A percentile compares a stretch with the other conserved stretches of the same genome.
These are phyloP conservation scores for Porogramme epimiltina DNA, from an alignment of 1,284 basidiomycete genomes.

Conservation along the genomic window DNA sequence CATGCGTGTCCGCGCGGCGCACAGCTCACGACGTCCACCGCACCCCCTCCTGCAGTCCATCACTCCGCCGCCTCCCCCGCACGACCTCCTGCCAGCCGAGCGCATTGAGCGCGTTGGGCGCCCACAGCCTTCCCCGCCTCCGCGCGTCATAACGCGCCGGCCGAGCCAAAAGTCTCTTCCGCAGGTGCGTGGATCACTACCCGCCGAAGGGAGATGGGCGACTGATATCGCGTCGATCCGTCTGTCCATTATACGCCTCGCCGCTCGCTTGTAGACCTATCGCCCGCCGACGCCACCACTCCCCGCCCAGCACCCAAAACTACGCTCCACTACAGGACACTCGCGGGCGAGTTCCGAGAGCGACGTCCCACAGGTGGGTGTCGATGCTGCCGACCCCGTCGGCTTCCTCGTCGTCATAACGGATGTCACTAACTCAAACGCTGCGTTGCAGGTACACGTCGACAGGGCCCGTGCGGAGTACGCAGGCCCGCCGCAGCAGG, in stretches of 20 bases:
- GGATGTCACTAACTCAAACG: too few species aligned
- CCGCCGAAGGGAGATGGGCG: background rate
- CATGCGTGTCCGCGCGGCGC: conserved; percentile 12
- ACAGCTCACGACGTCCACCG: conserved; percentile 8
- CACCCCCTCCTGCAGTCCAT: conserved; percentile 17
- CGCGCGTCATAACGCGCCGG: background rate
- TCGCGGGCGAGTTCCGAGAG: conserved; percentile 15
- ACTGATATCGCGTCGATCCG: conserved; percentile 9
- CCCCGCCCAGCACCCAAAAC: conserved; percentile 27
- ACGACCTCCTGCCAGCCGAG: conserved; percentile 8
- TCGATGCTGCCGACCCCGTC: background rate
- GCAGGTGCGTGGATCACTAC: conserved; percentile 13
- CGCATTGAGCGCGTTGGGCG: conserved; percentile 9
- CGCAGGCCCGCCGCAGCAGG: too few species aligned
- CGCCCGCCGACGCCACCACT: conserved; percentile 39
- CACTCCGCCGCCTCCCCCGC: conserved; percentile 8
- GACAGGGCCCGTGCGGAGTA: background rate
- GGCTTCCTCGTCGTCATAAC: too few species aligned
- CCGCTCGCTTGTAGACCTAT: conserved; percentile 29
- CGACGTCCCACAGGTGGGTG: background rate
- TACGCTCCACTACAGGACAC: conserved; percentile 11
- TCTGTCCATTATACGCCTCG: conserved; percentile 4
- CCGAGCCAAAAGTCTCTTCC: conserved; percentile 21
- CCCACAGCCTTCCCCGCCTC: background rate
- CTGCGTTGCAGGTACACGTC: too few species aligned